Base-by-base conservation (phyloP, 2,329 filamentous ascomycete genomes). In the Hymenoscyphus fructigenus region DNA sequence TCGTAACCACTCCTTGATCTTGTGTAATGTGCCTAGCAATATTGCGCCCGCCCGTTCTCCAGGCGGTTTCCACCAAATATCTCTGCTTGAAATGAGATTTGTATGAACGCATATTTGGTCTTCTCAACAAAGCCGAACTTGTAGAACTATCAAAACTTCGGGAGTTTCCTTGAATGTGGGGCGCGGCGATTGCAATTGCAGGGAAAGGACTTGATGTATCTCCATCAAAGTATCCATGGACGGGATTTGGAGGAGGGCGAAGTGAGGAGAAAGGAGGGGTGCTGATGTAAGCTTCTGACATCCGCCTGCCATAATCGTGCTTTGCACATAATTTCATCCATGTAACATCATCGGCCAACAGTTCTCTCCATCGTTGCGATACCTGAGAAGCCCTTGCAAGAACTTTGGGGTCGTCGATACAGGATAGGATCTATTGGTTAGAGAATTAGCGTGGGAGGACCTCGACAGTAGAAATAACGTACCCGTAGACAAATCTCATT, bases 251-350 rank as follows among this genome's bases (percentile, higher is more conserved):
- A 38, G 72, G 70, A 10, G 75, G 73, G 65, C 73, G 68, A 7
- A 69, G 56, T 44, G 64, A 66, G 5, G 68, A 57, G 36, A 66
- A 66, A 5, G 68, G 67, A 47, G 70, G 69, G 12, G 68, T 66
- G 29, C 62, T 65, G 47, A 68, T 53, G 29, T 75, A 68, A 50
- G 69, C 64, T 67, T 74, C 72, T 17, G 85, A 87, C 61, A 86
- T 76, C 65, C 83, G 81, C 55, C 85, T 82, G 77, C 78, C 87
- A 77, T 97, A 99, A 67, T 95, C 93, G 77, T 97, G 94, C 79
- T 97, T 97, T 69, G 96, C 92, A 76, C 94, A 98, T 23, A 99
- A 84, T 67, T 95, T 92, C 81, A 97, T 97, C 95, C 95, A 99
- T 0, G 95, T 96, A 79, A 97, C 93, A 77, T 99, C 95, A 77